These are phyloP conservation scores for Blastobotrys apis DNA, from an alignment of 1,139 yeast species.

Conservation along the genomic window DNA sequence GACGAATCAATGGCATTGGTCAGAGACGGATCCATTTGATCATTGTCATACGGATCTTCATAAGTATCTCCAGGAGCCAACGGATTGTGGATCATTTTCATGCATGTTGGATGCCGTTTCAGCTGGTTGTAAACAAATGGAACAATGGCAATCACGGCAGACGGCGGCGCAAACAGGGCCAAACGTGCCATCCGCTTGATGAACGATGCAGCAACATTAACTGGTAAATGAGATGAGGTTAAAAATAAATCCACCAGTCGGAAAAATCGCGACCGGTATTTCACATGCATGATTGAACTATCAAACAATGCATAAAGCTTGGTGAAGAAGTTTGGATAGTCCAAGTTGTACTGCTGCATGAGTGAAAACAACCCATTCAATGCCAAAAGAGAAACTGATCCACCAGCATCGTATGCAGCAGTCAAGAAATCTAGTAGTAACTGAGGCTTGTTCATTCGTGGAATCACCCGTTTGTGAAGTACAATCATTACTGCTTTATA, in stretches of 20 bases:
- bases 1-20: slow-evolving; percentile 83
- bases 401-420: slow-evolving; percentile 71
- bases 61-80: slow-evolving; percentile 34
- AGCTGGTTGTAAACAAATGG: slow-evolving; percentile 90
- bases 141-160: slow-evolving; percentile 79
- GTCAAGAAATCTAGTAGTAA: slow-evolving; percentile 89
- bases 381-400: slow-evolving; percentile 71
- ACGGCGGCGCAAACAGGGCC: slow-evolving; percentile 76
- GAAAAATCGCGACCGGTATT: slow-evolving; percentile 82
- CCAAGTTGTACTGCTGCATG: slow-evolving; percentile 78
- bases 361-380: slow-evolving; percentile 83
- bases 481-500: slow-evolving; percentile 66
- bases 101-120: slow-evolving; percentile 89
- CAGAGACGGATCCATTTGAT: slow-evolving; percentile 66
- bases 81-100: slow-evolving; percentile 73
- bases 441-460: slow-evolving; percentile 75
- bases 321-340: slow-evolving; percentile 84
- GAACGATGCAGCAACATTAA: slow-evolving; percentile 80
- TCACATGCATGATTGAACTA: slow-evolving; percentile 71
- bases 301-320: slow-evolving; percentile 73
- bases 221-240: slow-evolving; percentile 83
- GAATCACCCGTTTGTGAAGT: slow-evolving; percentile 79
- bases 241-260: slow-evolving; percentile 81
- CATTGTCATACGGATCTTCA: slow-evolving; percentile 62
- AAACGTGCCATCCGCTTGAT: slow-evolving; percentile 77